Evolutionary conservation across 768 basidiomycete species (phyloP).

Genomic region (Trametes coccinea): DNA sequence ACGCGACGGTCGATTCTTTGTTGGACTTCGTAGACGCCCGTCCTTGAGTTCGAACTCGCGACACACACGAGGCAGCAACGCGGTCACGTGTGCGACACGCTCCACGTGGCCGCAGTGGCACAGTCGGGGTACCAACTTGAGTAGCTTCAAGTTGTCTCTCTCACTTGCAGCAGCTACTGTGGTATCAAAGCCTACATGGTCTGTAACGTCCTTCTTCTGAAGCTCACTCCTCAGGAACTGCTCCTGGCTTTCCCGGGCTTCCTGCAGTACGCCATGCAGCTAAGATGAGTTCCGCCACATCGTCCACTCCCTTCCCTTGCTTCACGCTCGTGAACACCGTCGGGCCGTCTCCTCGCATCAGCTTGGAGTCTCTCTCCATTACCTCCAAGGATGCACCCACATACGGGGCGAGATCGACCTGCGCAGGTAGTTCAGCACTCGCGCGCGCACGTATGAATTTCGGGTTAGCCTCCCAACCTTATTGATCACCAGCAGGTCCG

Average conservation of each 20-base stretch:
- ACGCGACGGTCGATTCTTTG: background rate
- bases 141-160: no score
- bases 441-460: no score
- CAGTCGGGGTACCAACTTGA: no score
- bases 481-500: conserved; percentile 92
- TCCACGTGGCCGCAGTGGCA: conserved; percentile 2
- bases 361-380: conserved; percentile 89
- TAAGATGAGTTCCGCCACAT: conserved; percentile 77
- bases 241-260: conserved; percentile 59
- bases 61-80: conserved; percentile 16
- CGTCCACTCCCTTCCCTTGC: conserved; percentile 74
- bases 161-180: background rate
- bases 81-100: conserved; percentile 15
- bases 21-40: conserved; percentile 18
- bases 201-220: background rate
- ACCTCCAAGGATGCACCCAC: conserved; percentile 92
- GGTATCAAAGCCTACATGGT: background rate
- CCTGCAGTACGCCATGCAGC: conserved; percentile 88
- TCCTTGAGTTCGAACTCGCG: conserved; percentile 14
- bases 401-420: conserved; percentile 93
- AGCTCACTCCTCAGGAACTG: conserved; percentile 22
- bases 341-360: conserved; percentile 94
- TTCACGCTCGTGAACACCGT: conserved; percentile 90
- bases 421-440: conserved; percentile 1
- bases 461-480: conserved; percentile 54